Base-by-base conservation (phyloP, 176 grass and related monocot genomes). In the Lolium rigidum region DNA sequence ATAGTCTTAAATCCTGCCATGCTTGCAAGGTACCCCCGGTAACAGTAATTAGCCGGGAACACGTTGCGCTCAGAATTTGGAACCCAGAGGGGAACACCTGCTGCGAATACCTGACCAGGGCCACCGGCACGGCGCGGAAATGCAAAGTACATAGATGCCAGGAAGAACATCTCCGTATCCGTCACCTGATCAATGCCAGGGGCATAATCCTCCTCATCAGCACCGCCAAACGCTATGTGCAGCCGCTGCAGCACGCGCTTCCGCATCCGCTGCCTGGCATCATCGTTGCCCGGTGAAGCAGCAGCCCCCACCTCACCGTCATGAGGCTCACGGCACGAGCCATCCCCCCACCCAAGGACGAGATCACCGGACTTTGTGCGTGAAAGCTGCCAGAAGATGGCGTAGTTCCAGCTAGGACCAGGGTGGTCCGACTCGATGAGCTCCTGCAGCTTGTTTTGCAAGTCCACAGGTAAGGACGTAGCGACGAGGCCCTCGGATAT, bases 121-220 rank as follows among this genome's bases (percentile, higher is more conserved):
- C 89, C 97, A 88, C 97, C 94, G 3, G 87, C 86, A 66, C 84
- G 80, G 8, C 72, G 88, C 1, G 97, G 89, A 79, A 99, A 98
- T 57, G 88, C 91, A 76, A 99, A 99, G 92, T 96, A 99, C 97
- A 99, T 99, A 26, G 97, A 99, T 10, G 90, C 84, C 12, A 98
- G 84, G 65, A 95, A 98, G 85, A 98, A 95, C 94, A 98, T 92
- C 62, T 98, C 97, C 4, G 92, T 92, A 35, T 98, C 94, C 18
- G 97, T 98, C 12, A 98, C 94, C 81, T 94, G 90, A 76, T 95
- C 97, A 57, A 98, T 95, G n/a, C 84, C 87, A 17, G 86, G 88
- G 13, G 97, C 92, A 67, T 92, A 94, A 82, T 95, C 90, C 80
- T 98, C 97, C 76, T 95, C 94, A 22, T 98, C 94, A 6, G 80